Evolutionary conservation across 2,329 filamentous ascomycete species (phyloP), one percentile per base, ranked within the genome.

Genomic region (Talaromyces sp.): DNA sequence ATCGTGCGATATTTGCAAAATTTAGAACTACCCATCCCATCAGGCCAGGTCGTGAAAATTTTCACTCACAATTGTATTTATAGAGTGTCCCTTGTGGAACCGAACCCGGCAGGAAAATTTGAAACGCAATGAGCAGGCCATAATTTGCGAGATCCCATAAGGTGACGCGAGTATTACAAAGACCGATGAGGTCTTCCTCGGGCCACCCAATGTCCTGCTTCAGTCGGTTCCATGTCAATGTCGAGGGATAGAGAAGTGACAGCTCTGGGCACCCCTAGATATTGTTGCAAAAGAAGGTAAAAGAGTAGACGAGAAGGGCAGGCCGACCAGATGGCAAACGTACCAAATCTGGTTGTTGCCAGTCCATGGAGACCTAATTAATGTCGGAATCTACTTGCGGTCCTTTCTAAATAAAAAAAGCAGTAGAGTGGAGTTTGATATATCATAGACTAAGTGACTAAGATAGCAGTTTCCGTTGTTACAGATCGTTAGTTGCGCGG

Each of bases 281-380:
- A 74, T 98, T 93, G 78, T 97, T 98, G 83, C 93, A 97, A 69
- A 89, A 81, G 71, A 97, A 96, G 53, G 87, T 83, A 71, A 93
- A 88, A 67, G 86, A 73, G 77, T 95, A 96, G 67, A 91, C 84
- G 64, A 93, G 82, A 50, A 93, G 0, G 93, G 93, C 0, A 97
- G 85, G 60, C 88, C 87, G 68, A 96, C 88, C 7, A 89, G 69
- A 98, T 90, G 63, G 78, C 83, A 62, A 88, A 84, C 38, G 90
- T 90, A 60, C 92, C 93, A 49, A 88, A 80, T 58, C 92, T 96
- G 65, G 55, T 49, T 35, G 51, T 27, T 50, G n/a, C n/a, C n/a
- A n/a, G n/a, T n/a, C n/a, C n/a, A n/a, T n/a, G n/a, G n/a, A n/a
- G n/a, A n/a, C n/a, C n/a, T n/a, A n/a, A n/a, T n/a, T n/a, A n/a